Conservation (phyloP, 148 eudicot species). For the Limonium bicolor region DNA sequence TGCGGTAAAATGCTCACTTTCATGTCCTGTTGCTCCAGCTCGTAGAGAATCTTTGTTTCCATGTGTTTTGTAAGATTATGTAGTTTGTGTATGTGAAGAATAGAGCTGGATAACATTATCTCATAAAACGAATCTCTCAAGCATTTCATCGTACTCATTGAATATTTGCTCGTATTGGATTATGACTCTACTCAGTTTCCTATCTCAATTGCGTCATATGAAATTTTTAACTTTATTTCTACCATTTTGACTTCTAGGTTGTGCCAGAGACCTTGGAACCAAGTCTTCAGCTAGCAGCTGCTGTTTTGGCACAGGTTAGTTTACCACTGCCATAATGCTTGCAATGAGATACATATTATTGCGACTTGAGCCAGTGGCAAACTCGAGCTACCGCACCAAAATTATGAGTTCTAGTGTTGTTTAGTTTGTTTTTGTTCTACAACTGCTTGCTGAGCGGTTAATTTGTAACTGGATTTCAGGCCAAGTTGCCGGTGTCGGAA, state of each 20-base stretch:
- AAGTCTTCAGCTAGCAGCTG: slow-evolving; percentile 88
- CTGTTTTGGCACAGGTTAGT: slow-evolving; percentile 86
- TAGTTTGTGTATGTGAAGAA: too few species aligned
- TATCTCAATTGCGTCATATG: neutral
- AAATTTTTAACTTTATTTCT: neutral
- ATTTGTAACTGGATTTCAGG: slow-evolving; percentile 25
- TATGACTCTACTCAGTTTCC: neutral
- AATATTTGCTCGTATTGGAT: too few species aligned
- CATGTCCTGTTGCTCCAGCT: neutral
- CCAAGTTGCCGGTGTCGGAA: slow-evolving; percentile 81
- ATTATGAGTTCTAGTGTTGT: too few species aligned
- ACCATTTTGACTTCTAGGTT: slow-evolving; percentile 28
- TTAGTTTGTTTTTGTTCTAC: neutral
- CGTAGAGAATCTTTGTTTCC: neutral
- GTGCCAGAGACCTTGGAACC: slow-evolving; percentile 97
- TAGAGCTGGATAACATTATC: too few species aligned
- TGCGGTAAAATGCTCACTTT: slow-evolving; percentile 38
- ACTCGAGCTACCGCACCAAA: too few species aligned
- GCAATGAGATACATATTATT: neutral
- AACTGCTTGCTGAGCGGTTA: neutral
- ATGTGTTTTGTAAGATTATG: neutral
- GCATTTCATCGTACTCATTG: too few species aligned
- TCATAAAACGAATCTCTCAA: too few species aligned
- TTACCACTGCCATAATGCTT: neutral
- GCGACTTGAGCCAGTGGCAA: too few species aligned